Base-by-base conservation (phyloP, 2,329 filamentous ascomycete species). In the Thyridium curvatum region DNA sequence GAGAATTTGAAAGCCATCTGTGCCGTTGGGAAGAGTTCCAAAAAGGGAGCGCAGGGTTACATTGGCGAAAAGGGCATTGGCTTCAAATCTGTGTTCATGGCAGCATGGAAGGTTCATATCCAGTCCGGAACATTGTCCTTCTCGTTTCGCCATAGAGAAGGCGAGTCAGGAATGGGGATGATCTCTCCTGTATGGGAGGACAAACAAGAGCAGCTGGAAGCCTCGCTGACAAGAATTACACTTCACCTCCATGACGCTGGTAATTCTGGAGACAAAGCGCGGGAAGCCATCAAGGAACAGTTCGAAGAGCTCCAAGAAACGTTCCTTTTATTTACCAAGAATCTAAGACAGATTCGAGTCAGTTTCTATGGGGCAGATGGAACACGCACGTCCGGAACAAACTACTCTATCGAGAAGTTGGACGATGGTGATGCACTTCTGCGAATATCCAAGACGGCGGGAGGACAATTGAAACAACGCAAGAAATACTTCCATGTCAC, bases 11-110 rank as follows among this genome's bases (percentile, higher is more conserved):
- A 36, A 2, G 69, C 71, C 0, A 68, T 76, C 15, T 76, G 71
- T 45, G 38, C 48, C 2, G 55, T 71, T 2, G 64, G 64, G 1
- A 37, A 63, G 13, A 74, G 71, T 46, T 66, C 71, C 4, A 74
- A 74, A 39, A 55, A 47, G 0, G 52, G 46, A 2, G 52, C 53
- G 0, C 56, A 63, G 7, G 62, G 62, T 1, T 71, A 69, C 31
- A 69, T 70, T n/a, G 68, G 69, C 3, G 66, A 68, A 40, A 72
- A 73, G 39, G 69, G 69, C 9, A 69, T 73, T 13, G 70, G 69
- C 0, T 73, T 73, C 53, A 73, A 74, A 42, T 70, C 68, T 0
- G 66, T 70, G 1, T 74, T 74, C 43, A 71, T 60, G 48, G 68
- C 58, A 0, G 66, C 69, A 0, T 60, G 52, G 41, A 61, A 59